A percentile compares a stretch with the other conserved stretches of the same genome.
phyloP scores from a whole-genome alignment of 768 basidiomycete genomes.

The Neoboletus brunneissimus region DNA sequence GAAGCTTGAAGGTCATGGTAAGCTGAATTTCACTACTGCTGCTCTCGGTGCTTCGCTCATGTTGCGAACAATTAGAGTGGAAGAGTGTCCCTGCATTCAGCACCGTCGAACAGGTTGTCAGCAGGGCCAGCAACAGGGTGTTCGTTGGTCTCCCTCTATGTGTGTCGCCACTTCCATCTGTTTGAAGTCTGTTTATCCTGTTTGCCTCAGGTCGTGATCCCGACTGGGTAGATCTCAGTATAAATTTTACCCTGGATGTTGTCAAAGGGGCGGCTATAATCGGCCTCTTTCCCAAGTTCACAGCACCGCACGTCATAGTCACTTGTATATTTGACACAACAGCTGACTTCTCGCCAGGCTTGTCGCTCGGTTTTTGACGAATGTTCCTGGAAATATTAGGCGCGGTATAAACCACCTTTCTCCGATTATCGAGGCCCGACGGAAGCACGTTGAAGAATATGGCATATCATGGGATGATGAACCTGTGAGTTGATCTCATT shows the following conservation, averaged over 20 bases:
- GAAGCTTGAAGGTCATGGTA: slow-evolving; percentile 17
- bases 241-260: slow-evolving; percentile 24
- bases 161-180: not conserved
- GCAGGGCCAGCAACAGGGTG: slow-evolving; percentile 6
- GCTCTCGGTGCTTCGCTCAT: not conserved
- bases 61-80: slow-evolving; percentile 7
- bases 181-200: not conserved
- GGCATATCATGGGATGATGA: not conserved
- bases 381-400: slow-evolving; percentile 3
- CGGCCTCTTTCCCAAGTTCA: slow-evolving; percentile 29
- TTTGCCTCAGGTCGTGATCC: slow-evolving; percentile 5
- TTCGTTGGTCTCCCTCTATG: slow-evolving; percentile 19
- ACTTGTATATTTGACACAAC: not conserved
- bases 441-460: not conserved
- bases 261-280: slow-evolving; percentile 16
- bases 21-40: not conserved
- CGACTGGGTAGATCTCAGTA: slow-evolving; percentile 33
- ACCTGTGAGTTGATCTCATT: slow-evolving; percentile 1
- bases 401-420: slow-evolving; percentile 18
- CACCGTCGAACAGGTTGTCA: not conserved
- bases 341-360: not conserved
- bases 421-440: slow-evolving; percentile 24
- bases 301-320: slow-evolving; percentile 29
- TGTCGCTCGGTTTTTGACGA: not conserved
- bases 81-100: slow-evolving; percentile 3